These are phyloP conservation scores for Deinandra increscens DNA, from an alignment of 129 eudicot species.

Conservation along the genomic window DNA sequence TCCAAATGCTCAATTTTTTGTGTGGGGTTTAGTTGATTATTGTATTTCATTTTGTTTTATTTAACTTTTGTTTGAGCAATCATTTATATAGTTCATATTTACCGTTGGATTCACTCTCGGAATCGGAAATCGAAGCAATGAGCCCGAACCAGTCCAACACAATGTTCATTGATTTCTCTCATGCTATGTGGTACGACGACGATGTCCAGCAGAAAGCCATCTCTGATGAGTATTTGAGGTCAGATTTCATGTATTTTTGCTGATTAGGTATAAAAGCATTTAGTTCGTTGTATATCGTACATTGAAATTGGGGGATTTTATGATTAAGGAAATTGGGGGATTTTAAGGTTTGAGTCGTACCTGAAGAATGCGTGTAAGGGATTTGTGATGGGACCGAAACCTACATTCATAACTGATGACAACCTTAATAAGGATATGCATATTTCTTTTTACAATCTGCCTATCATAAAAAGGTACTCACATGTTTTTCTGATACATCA, in stretches of 20 bases:
- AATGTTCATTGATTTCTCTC: constrained; percentile 92
- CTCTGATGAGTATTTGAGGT: constrained; percentile 88
- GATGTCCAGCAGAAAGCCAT: constrained; percentile 84
- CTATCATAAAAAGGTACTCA: constrained; percentile 64
- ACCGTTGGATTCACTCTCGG: too few species aligned
- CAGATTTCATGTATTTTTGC: not conserved
- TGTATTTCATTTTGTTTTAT: too few species aligned
- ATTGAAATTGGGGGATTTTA: too few species aligned
- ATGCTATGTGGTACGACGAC: constrained; percentile 82
- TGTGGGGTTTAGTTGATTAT: too few species aligned
- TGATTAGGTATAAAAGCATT: not conserved
- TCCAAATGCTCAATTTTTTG: too few species aligned
- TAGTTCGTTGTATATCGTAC: not conserved
- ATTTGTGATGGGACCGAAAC: constrained; percentile 77
- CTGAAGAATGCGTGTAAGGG: constrained; percentile 91
- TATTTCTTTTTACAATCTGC: constrained; percentile 80
- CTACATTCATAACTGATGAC: constrained; percentile 75
- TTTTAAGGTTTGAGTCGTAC: constrained; percentile 71
- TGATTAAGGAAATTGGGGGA: too few species aligned
- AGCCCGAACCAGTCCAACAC: constrained; percentile 71
- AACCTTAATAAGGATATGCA: constrained; percentile 84
- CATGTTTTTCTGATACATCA: not conserved
- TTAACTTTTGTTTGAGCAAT: too few species aligned
- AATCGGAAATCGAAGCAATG: constrained; percentile 79
- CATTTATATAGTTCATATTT: too few species aligned